Percentiles rank a stretch among this genome's conserved stretches.
These are phyloP conservation scores for Colletotrichum liaoningense DNA, from an alignment of 2,329 filamentous ascomycete genomes.

Conservation along the genomic window DNA sequence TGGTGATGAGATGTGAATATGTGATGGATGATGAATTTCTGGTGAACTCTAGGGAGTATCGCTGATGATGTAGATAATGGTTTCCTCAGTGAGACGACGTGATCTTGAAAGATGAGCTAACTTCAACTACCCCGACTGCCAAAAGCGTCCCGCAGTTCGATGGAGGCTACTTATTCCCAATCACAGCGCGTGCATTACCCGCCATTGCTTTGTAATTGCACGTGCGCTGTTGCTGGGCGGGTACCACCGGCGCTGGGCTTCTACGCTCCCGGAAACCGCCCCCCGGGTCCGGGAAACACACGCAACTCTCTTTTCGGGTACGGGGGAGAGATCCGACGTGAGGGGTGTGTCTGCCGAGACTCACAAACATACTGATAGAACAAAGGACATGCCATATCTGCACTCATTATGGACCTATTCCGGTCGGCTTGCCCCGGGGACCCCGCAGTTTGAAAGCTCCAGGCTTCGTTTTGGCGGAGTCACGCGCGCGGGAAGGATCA, in stretches of 20 bases:
- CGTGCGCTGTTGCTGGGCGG: slow-evolving; percentile 10
- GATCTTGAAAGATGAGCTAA: background rate
- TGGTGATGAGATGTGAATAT: background rate
- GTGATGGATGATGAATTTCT: background rate
- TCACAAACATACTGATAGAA: background rate
- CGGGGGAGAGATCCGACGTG: slow-evolving; percentile 19
- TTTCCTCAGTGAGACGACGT: background rate
- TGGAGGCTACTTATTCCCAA: slow-evolving; percentile 19
- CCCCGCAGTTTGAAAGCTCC: background rate
- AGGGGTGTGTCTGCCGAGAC: slow-evolving; percentile 9
- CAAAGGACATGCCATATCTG: background rate
- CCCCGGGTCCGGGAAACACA: background rate
- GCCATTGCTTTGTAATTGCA: slow-evolving; percentile 9
- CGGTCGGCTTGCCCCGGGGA: background rate
- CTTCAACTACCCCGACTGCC: background rate
- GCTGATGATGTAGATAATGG: too few relatives aligned
- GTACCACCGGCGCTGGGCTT: slow-evolving; percentile 15
- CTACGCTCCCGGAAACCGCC: background rate
- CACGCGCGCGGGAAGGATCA: background rate
- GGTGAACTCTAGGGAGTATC: too few relatives aligned
- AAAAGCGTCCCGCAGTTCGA: background rate
- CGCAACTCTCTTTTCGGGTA: slow-evolving; percentile 14
- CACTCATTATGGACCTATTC: background rate
- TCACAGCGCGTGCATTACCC: slow-evolving; percentile 20
- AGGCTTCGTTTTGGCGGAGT: background rate